These are phyloP conservation scores for Abrus precatorius DNA, from an alignment of 306 rosid genomes.

Conservation along the genomic window DNA sequence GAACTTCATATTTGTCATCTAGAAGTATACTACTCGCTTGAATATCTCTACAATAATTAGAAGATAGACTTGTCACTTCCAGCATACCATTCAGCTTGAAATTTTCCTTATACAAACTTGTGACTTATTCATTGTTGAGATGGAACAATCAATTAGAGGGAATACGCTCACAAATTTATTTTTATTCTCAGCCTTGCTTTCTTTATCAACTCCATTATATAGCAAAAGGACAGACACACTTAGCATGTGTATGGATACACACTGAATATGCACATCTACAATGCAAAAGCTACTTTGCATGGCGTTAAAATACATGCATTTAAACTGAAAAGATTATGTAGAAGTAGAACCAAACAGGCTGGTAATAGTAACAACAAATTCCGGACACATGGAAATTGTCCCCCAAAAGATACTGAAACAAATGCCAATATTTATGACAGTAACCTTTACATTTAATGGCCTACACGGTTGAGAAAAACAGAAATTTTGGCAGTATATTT, in stretches of 20 bases:
- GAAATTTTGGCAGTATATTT: slow-evolving; percentile 7
- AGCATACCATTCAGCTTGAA: slow-evolving; percentile 27
- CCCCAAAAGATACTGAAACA: slow-evolving; percentile 28
- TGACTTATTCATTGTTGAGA: slow-evolving; percentile 8
- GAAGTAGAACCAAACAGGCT: no score
- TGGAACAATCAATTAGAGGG: slow-evolving; percentile 21
- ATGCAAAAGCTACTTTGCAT: no score
- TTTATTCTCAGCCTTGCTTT: slow-evolving; percentile 22
- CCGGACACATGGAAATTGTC: neutral
- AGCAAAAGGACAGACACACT: neutral
- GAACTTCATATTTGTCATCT: slow-evolving; percentile 95
- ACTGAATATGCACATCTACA: no score
- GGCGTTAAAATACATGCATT: no score
- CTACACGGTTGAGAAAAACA: neutral
- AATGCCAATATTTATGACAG: slow-evolving; percentile 11
- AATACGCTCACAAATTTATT: slow-evolving; percentile 11
- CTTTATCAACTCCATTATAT: slow-evolving; percentile 21
- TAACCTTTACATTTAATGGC: slow-evolving; percentile 11
- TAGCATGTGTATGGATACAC: neutral
- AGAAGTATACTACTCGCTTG: slow-evolving; percentile 97
- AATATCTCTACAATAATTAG: slow-evolving; percentile 73
- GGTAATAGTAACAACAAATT: slow-evolving; percentile 30
- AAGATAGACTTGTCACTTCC: slow-evolving; percentile 50
- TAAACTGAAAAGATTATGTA: no score
- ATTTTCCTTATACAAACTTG: neutral